Conservation (phyloP, 2,329 filamentous ascomycete genomes). For the Capronia coronata region DNA sequence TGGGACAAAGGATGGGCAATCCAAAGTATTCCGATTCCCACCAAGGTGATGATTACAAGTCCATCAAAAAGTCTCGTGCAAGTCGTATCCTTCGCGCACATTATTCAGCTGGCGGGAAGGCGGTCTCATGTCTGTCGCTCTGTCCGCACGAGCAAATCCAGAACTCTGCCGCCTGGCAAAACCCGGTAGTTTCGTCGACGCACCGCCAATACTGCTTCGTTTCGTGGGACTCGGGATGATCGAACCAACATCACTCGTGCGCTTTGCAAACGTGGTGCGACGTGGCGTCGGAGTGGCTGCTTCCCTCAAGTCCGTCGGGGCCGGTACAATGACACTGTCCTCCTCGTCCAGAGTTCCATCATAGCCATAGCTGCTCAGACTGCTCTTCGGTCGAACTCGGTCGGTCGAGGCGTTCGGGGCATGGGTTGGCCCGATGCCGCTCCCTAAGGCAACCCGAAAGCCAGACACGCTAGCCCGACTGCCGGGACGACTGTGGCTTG, state of each 20-base stretch:
- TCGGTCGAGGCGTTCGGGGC: slow-evolving; percentile 29
- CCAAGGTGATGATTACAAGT: neutral
- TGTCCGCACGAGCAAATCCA: slow-evolving; percentile 4
- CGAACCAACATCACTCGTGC: slow-evolving; percentile 38
- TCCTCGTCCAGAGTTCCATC: slow-evolving; percentile 28
- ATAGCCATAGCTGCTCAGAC: slow-evolving; percentile 25
- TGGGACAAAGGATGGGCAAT: no score
- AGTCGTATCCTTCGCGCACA: slow-evolving; percentile 24
- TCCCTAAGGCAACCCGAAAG: slow-evolving; percentile 20
- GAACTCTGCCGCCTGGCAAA: slow-evolving; percentile 20
- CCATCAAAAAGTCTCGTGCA: slow-evolving; percentile 27
- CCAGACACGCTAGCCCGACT: slow-evolving; percentile 27
- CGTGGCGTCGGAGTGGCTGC: slow-evolving; percentile 22
- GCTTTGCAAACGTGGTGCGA: slow-evolving; percentile 36
- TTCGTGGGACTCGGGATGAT: slow-evolving; percentile 25
- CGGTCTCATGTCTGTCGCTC: slow-evolving; percentile 14
- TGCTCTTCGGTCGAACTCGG: slow-evolving; percentile 27
- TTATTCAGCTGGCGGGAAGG: slow-evolving; percentile 22
- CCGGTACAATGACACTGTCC: neutral
- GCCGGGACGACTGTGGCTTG: slow-evolving; percentile 25
- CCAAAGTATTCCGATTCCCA: no score
- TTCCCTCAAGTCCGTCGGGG: slow-evolving; percentile 2
- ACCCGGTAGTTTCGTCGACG: slow-evolving; percentile 6
- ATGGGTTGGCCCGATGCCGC: slow-evolving; percentile 15
- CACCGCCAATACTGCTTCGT: slow-evolving; percentile 21